A percentile compares a stretch with the other conserved stretches of the same genome.
Evolutionary conservation across 768 basidiomycete genomes (phyloP).

Genomic region (Mycena polygramma): DNA sequence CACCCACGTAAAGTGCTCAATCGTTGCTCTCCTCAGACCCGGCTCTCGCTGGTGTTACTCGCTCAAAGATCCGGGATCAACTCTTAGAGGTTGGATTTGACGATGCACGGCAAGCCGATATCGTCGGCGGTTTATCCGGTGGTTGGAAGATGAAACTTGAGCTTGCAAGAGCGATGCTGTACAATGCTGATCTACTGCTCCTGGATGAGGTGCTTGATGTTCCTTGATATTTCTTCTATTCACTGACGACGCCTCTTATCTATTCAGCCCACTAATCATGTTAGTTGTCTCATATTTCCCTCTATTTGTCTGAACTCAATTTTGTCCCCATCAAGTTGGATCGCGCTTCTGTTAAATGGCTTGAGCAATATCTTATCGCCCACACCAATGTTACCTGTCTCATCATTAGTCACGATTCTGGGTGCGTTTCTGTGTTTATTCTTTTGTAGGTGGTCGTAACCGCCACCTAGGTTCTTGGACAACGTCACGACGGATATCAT

Average conservation of each 20-base stretch:
- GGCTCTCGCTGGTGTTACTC: slow-evolving; percentile 70
- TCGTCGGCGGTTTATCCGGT: slow-evolving; percentile 92
- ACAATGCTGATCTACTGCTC: slow-evolving; percentile 88
- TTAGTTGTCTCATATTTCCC: slow-evolving; percentile 54
- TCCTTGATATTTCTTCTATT: slow-evolving; percentile 19
- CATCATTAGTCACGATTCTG: slow-evolving; percentile 97
- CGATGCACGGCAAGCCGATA: slow-evolving; percentile 84
- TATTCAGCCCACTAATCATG: slow-evolving; percentile 89
- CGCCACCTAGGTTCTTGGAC: slow-evolving; percentile 82
- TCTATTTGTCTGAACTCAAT: slow-evolving; percentile 17
- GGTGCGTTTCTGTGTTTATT: slow-evolving; percentile 60
- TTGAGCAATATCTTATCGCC: slow-evolving; percentile 87
- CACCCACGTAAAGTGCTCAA: not conserved
- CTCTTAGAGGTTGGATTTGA: slow-evolving; percentile 93
- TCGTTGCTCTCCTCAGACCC: slow-evolving; percentile 64
- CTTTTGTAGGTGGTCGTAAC: slow-evolving; percentile 13
- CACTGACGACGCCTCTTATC: slow-evolving; percentile 30
- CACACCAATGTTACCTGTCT: slow-evolving; percentile 91
- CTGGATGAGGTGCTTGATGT: slow-evolving; percentile 78
- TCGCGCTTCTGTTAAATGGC: slow-evolving; percentile 89
- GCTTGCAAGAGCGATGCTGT: slow-evolving; percentile 95
- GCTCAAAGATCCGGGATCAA: slow-evolving; percentile 81
- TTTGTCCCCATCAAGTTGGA: slow-evolving; percentile 67
- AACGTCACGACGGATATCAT: slow-evolving; percentile 97
- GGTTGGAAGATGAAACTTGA: slow-evolving; percentile 99